Evolutionary conservation across 208 protist genomes (phyloP).

Genomic region (Leishmania tarentolae): DNA sequence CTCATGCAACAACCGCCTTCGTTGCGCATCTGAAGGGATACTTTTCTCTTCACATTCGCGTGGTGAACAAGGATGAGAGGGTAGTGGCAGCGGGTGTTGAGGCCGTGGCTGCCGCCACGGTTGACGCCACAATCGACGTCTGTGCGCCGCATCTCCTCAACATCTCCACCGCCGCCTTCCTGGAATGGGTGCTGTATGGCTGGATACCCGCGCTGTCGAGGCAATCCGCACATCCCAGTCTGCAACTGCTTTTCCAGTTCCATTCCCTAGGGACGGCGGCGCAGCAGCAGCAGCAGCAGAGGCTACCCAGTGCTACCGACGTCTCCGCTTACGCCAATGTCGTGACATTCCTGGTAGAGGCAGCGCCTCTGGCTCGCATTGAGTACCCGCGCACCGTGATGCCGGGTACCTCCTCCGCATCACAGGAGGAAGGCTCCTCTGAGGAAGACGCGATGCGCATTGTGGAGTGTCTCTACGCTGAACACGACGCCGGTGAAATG

Average conservation of each 20-base stretch:
- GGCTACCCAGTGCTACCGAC: background rate
- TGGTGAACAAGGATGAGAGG: background rate
- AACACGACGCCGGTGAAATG: conserved; percentile 16
- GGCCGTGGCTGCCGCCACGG: no score
- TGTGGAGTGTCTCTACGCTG: conserved; percentile 13
- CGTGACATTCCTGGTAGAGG: conserved; percentile 36
- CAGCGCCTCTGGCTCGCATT: conserved; percentile 26
- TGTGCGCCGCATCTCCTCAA: conserved; percentile 55
- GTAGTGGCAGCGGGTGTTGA: background rate
- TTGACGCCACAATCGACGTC: conserved; percentile 10
- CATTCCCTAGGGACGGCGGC: background rate
- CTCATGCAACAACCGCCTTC: background rate
- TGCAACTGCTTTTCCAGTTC: conserved; percentile 22
- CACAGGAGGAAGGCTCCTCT: background rate
- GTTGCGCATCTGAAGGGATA: conserved; percentile 13
- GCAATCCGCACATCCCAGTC: background rate
- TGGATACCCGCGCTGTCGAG: conserved; percentile 14
- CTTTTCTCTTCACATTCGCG: conserved; percentile 24
- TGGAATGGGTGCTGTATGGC: conserved; percentile 65
- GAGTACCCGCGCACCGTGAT: conserved; percentile 26
- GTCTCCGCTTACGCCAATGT: conserved; percentile 11
- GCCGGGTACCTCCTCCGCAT: background rate
- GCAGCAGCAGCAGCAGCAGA: conserved; percentile 7
- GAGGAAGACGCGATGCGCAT: background rate
- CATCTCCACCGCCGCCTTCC: conserved; percentile 61